Evolutionary conservation across 2,329 filamentous ascomycete genomes (phyloP), one percentile per base, ranked within the genome.

Genomic region (Diplodia seriata): DNA sequence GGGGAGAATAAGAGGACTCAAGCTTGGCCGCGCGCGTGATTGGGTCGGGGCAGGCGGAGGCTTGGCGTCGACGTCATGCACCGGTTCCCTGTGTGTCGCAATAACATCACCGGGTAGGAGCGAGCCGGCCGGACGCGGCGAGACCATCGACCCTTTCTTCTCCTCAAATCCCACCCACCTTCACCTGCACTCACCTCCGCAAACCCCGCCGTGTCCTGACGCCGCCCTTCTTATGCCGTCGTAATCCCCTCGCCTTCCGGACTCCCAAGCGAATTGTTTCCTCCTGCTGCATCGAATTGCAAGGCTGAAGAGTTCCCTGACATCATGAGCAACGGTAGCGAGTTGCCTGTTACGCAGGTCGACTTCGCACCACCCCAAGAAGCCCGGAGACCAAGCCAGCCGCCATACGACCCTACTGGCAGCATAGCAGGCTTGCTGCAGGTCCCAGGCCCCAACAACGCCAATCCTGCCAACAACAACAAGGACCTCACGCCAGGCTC

Each of bases 51-150:
- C 4, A 12, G 8, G 36, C 63, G 63, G 64, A 59, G 43, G 64
- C 64, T 67, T 57, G 64, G 64, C 64, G 64, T 26, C 59, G 50
- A 67, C 64, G 64, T 67, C 64, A 67, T 67, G 53, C 54, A 5
- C 23, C 31, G 23, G 31, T 63, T 63, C 59, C 59, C 50, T 63
- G 59, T 63, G 59, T 63, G 33, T 43, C 59, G 59, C 59, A n/a
- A 63, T 63, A 62, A 62, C 59, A 63, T 63, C 59, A 63, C 59
- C 59, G 40, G 59, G 26, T 49, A 38, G 43, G 43, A 47, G 43
- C 47, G 43, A 47, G 43, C 47, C 59, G 43, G 59, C 59, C n/a
- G 59, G 43, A 20, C 31, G 47, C 59, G 31, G 47, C 43, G 29
- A 40, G 43, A 62, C 47, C 63, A 66, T 18, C 26, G 51, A 36